Base-by-base conservation (phyloP, 352 stramenopile genomes). In the Achlya hypogyna region DNA sequence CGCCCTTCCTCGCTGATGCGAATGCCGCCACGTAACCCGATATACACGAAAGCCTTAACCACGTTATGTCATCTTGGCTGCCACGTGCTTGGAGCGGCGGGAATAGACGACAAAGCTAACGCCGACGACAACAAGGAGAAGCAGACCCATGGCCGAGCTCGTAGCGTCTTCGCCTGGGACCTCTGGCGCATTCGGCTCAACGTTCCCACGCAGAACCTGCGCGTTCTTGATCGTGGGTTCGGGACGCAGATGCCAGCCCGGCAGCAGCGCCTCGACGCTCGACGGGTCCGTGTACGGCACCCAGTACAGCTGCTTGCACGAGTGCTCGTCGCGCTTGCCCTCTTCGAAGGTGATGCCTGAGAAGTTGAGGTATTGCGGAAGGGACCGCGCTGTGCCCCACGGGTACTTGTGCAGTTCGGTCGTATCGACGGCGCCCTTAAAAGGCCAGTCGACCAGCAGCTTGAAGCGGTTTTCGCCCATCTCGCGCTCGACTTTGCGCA, bases 401-500 rank as follows among this genome's bases (percentile, higher is more conserved):
- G 8, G 16, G 42, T 66, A 58, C 31, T 23, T 58, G 16, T 43
- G 9, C n/a, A 89, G 69, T 68, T 89, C 81, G 4, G 78, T 71
- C 22, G 78, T 76, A 59, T 87, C 75, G 29, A 88, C 77, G 27
- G 74, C 56, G 1, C 80, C 80, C 58, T 85, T 83, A 62, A 88
- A 73, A 22, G 78, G 78, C 59, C 75, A 78, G 35, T 78, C 80
- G 23, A 85, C 71, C 14, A 85, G 56, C 54, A 85, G 68, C 20
- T 77, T 73, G 56, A 87, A 86, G 18, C 80, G 80, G 66, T 88
- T 88, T 3, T 73, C 22, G 29, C 60, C 77, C 78, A 86, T 87
- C 54, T 86, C 73, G 4, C 58, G 76, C 70, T 87, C 78, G 6
- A 73, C 63, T 42, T 76, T 74, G 35, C 81, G 82, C 62, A 72